Percentiles rank a stretch among this genome's conserved stretches.
phyloP scores from a whole-genome alignment of 768 basidiomycete genomes.

The Dioszegia crocea region DNA sequence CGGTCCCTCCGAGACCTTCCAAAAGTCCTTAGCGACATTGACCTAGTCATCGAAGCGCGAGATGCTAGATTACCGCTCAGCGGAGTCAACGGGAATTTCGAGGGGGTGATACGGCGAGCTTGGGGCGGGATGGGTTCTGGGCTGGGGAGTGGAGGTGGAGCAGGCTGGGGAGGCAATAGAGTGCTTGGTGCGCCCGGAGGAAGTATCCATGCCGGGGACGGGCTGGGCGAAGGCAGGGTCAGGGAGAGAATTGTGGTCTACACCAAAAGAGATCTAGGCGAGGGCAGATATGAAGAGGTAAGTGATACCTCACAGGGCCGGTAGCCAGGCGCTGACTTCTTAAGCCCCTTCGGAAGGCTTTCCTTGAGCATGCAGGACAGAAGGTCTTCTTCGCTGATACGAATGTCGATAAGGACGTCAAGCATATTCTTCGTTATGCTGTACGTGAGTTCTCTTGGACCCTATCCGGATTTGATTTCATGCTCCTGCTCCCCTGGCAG shows the following conservation, averaged over 20 bases:
- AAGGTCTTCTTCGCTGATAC: conserved; percentile 52
- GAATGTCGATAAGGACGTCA: conserved; percentile 46
- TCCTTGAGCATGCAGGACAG: conserved; percentile 46
- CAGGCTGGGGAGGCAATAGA: background rate
- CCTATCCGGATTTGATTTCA: background rate
- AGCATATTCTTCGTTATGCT: conserved; percentile 46
- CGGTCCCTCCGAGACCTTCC: conserved; percentile 75
- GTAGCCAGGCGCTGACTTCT: background rate
- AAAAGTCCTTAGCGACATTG: conserved; percentile 62
- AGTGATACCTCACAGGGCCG: conserved; percentile 52
- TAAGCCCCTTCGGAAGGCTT: conserved; percentile 51
- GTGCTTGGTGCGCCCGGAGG: background rate
- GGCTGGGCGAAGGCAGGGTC: conserved; percentile 26
- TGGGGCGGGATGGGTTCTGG: conserved; percentile 30
- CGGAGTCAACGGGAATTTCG: conserved; percentile 83
- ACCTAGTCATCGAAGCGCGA: conserved; percentile 85
- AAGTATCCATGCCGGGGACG: conserved; percentile 5
- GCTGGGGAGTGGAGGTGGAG: background rate
- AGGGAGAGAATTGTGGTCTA: conserved; percentile 86
- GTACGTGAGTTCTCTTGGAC: conserved; percentile 45
- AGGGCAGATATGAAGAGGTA: conserved; percentile 83
- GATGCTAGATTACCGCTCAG: conserved; percentile 90
- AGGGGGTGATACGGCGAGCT: conserved; percentile 54
- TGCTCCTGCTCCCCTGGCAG: background rate
- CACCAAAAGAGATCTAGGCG: conserved; percentile 88